Conservation (phyloP, 139 green algal species). For the Raphidocelis subcapitata region DNA sequence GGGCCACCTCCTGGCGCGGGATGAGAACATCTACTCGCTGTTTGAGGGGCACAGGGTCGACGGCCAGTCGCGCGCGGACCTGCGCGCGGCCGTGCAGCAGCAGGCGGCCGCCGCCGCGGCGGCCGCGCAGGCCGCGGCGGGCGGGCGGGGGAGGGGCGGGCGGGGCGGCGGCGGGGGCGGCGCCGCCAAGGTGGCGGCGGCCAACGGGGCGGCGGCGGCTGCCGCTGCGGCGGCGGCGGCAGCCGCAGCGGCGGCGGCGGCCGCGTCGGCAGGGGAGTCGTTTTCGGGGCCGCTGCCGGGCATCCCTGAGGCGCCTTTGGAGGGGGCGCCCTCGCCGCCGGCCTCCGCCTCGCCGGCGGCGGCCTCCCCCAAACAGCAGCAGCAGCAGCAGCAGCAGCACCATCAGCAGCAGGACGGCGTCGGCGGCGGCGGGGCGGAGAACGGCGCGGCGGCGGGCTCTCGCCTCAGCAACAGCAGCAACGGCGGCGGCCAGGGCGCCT, state of each 20-base stretch:
- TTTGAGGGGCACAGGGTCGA: constrained; percentile 74
- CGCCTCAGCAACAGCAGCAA: constrained; percentile 3
- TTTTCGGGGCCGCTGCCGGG: background rate
- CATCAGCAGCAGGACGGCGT: background rate
- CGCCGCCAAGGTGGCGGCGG: background rate
- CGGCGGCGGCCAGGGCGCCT: background rate
- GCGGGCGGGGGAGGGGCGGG: background rate
- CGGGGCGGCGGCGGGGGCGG: background rate
- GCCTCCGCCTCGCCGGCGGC: constrained; percentile 8
- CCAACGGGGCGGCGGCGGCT: background rate
- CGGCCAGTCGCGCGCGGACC: constrained; percentile 22
- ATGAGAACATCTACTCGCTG: constrained; percentile 95
- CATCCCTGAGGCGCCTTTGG: background rate
- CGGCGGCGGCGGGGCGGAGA: background rate
- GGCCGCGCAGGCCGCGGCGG: background rate
- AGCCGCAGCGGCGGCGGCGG: background rate
- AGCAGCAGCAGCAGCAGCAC: constrained; percentile 10
- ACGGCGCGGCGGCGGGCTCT: background rate
- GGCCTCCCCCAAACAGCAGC: background rate
- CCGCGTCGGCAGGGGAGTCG: background rate
- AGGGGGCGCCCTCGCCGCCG: constrained; percentile 9
- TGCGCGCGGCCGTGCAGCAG: constrained; percentile 12
- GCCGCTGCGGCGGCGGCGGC: background rate
- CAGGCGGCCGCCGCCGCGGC: background rate
- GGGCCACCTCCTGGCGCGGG: constrained; percentile 90